Evolutionary conservation across 495 filamentous ascomycete species (phyloP).

Genomic region (Penicillium manginii): DNA sequence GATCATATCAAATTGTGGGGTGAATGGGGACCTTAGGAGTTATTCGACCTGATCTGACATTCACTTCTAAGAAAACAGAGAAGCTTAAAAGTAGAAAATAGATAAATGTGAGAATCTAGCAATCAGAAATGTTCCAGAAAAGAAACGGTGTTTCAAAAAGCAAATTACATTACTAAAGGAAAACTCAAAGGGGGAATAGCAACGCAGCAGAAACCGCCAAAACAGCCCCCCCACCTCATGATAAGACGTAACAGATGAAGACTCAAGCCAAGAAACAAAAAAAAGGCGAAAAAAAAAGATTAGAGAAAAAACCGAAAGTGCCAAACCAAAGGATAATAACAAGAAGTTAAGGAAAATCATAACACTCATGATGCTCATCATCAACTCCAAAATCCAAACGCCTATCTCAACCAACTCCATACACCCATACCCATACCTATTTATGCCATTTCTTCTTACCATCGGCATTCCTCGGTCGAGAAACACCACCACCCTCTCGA

Average conservation of each 20-base stretch:
- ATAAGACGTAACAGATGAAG: background rate
- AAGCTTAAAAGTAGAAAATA: background rate
- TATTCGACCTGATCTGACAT: background rate
- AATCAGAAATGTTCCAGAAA: background rate
- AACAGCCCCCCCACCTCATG: background rate
- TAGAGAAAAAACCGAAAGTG: conserved; percentile 8
- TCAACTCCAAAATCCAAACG: conserved; percentile 9
- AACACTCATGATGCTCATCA: conserved; percentile 4
- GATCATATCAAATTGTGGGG: conserved; percentile 11
- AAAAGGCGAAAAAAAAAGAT: conserved; percentile 10
- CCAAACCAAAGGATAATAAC: conserved; percentile 4
- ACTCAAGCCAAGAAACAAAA: conserved; percentile 9
- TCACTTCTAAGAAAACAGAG: background rate
- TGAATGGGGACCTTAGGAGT: conserved; percentile 32
- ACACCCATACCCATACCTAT: conserved; percentile 18
- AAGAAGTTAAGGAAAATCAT: conserved; percentile 5
- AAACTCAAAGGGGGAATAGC: conserved; percentile 23
- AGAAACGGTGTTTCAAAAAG: background rate
- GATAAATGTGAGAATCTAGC: background rate
- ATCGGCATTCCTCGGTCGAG: conserved; percentile 24
- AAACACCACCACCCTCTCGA: conserved; percentile 49
- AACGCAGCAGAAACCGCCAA: conserved; percentile 11
- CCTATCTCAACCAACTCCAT: conserved; percentile 8
- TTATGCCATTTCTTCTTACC: conserved; percentile 44
- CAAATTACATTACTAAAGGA: conserved; percentile 22